Conservation (phyloP, 2,329 filamentous ascomycete genomes). For the Neofusicoccum kwambonambiense region DNA sequence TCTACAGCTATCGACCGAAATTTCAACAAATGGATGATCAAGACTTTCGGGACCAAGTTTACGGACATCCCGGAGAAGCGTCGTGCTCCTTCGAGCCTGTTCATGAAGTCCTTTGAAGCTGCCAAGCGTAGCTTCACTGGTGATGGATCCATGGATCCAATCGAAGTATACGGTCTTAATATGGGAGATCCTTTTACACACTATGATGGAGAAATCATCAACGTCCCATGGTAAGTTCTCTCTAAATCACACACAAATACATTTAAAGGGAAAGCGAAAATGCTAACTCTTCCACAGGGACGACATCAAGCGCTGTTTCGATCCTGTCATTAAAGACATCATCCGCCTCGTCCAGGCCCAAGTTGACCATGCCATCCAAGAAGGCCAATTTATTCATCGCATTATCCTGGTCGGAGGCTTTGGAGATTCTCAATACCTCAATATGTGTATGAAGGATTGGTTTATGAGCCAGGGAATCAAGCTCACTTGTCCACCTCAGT, state of each 20-base stretch:
- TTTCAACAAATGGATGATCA: constrained; percentile 31
- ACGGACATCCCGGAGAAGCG: constrained; percentile 23
- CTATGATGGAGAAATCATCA: constrained; percentile 16
- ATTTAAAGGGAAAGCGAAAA: no score
- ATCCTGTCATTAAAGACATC: constrained; percentile 13
- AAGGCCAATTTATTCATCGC: neutral
- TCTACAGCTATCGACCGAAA: constrained; percentile 35
- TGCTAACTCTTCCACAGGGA: no score
- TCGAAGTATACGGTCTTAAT: no score
- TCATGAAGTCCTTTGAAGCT: constrained; percentile 37
- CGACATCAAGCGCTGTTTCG: neutral
- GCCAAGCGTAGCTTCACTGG: no score
- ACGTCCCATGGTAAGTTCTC: constrained; percentile 6
- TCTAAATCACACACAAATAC: no score
- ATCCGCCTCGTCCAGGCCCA: constrained; percentile 4
- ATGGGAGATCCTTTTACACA: neutral
- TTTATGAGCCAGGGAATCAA: constrained; percentile 3
- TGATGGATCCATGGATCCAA: no score
- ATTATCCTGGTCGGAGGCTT: constrained; percentile 21
- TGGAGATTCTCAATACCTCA: constrained; percentile 17
- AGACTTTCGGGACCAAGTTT: constrained; percentile 31
- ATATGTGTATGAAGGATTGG: constrained; percentile 2
- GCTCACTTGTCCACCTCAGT: constrained; percentile 10
- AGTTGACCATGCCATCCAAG: neutral
- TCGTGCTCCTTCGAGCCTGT: constrained; percentile 28